Evolutionary conservation across 345 rosid genomes (phyloP).

Genomic region (Eucalyptus grandis): DNA sequence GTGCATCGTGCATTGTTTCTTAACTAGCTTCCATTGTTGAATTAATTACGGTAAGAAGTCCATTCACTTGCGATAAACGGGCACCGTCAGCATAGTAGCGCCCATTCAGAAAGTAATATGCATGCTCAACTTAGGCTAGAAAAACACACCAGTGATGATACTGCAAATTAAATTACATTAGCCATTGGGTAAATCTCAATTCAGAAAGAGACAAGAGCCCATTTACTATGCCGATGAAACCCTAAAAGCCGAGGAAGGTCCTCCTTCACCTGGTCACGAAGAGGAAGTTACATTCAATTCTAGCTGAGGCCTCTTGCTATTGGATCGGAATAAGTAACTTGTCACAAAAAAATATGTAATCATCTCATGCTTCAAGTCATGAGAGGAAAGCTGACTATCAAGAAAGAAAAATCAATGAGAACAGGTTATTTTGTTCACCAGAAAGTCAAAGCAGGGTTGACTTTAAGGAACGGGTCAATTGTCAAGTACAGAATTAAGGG

Average conservation of each 20-base stretch:
- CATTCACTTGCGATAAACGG: neutral
- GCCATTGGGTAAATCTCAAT: neutral
- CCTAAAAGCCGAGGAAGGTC: neutral
- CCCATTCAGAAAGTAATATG: neutral
- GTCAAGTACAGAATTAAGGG: neutral
- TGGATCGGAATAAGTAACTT: neutral
- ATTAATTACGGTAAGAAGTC: neutral
- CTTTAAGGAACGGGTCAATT: neutral
- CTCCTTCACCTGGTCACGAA: neutral
- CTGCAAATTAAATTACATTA: neutral
- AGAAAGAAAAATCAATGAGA: neutral
- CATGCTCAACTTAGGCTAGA: neutral
- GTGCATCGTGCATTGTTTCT: neutral
- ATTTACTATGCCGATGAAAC: neutral
- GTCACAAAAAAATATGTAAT: neutral
- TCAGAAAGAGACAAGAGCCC: neutral
- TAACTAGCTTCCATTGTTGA: neutral
- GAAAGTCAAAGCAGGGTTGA: neutral
- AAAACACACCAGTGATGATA: neutral
- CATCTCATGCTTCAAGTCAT: neutral
- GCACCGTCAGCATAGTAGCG: neutral
- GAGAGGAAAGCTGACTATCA: neutral
- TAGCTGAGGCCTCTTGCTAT: neutral
- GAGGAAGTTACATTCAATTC: neutral
- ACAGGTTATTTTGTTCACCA: neutral